Conservation (phyloP, 1,284 basidiomycete genomes). For the Papiliotrema flavescens region DNA sequence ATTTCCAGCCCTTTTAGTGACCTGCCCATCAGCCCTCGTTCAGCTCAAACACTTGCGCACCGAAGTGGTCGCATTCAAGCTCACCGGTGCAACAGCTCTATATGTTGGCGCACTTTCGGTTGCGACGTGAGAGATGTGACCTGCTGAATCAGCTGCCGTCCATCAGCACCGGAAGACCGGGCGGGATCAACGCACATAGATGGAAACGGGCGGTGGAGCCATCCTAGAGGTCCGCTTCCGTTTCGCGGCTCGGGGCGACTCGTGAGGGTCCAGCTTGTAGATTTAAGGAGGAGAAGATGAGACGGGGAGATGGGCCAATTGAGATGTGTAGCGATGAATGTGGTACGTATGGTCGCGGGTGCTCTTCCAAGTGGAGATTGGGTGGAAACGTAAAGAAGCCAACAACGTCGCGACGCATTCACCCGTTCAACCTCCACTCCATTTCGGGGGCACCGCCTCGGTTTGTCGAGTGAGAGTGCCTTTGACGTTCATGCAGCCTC, state of each 20-base stretch:
- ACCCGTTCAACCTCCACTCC: too few species aligned
- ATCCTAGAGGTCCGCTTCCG: conserved; percentile 9
- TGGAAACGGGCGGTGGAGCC: conserved; percentile 33
- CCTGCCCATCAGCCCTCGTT: conserved; percentile 8
- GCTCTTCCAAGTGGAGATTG: too few species aligned
- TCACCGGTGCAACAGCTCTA: conserved; percentile 41
- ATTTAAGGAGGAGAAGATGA: background rate
- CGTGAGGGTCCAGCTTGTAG: background rate
- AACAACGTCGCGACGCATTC: too few species aligned
- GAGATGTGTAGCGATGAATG: background rate
- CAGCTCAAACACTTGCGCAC: background rate
- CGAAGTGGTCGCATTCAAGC: conserved; percentile 1
- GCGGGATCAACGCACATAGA: conserved; percentile 26
- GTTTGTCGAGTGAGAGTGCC: too few species aligned
- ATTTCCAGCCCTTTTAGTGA: conserved; percentile 41
- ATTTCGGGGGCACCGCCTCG: too few species aligned
- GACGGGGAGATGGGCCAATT: background rate
- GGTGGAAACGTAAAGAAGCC: too few species aligned
- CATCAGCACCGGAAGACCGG: background rate
- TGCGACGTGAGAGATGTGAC: conserved; percentile 43
- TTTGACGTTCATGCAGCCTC: too few species aligned
- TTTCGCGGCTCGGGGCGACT: too few species aligned
- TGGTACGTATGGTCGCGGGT: background rate
- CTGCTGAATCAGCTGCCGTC: conserved; percentile 12
- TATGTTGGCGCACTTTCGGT: conserved; percentile 42